These are phyloP conservation scores for Halophytophthora batemanensis DNA, from an alignment of 352 stramenopile species.

Conservation along the genomic window DNA sequence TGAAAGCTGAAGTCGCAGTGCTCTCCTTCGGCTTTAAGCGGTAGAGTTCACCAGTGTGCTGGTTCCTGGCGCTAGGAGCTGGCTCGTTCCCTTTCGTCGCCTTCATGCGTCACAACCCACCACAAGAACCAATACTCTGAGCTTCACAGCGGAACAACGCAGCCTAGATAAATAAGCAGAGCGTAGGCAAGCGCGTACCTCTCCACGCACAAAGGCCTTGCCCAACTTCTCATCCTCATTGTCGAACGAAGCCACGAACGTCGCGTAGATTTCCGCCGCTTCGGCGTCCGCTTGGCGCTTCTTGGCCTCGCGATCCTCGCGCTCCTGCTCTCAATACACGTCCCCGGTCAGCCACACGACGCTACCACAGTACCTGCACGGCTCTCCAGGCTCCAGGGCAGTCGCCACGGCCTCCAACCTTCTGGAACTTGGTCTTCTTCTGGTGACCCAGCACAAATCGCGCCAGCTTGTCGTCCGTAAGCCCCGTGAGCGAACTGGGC, in stretches of 20 bases:
- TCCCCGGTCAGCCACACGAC: background rate
- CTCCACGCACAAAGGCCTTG: constrained; percentile 62
- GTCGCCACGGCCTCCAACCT: constrained; percentile 29
- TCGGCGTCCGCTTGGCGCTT: constrained; percentile 85
- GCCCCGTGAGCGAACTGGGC: constrained; percentile 53
- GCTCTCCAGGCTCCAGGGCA: constrained; percentile 6
- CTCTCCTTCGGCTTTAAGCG: constrained; percentile 24
- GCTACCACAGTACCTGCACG: constrained; percentile 2
- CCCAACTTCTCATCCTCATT: constrained; percentile 56
- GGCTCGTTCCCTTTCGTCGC: constrained; percentile 5
- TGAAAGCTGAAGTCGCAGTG: constrained; percentile 1
- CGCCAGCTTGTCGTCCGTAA: constrained; percentile 80
- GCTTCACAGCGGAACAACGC: background rate
- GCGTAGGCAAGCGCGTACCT: constrained; percentile 7
- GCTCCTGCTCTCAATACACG: constrained; percentile 32
- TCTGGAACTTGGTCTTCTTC: constrained; percentile 88
- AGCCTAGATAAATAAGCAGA: background rate
- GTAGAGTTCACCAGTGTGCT: constrained; percentile 26
- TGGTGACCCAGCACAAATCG: constrained; percentile 73
- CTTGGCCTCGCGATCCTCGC: constrained; percentile 77
- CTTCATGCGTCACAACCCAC: background rate
- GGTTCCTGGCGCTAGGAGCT: constrained; percentile 5
- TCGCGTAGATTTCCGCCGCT: constrained; percentile 85
- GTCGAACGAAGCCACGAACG: constrained; percentile 89
- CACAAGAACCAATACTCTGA: background rate